Base-by-base conservation (phyloP, 2,329 filamentous ascomycete species). In the Emydomyces testavorans region DNA sequence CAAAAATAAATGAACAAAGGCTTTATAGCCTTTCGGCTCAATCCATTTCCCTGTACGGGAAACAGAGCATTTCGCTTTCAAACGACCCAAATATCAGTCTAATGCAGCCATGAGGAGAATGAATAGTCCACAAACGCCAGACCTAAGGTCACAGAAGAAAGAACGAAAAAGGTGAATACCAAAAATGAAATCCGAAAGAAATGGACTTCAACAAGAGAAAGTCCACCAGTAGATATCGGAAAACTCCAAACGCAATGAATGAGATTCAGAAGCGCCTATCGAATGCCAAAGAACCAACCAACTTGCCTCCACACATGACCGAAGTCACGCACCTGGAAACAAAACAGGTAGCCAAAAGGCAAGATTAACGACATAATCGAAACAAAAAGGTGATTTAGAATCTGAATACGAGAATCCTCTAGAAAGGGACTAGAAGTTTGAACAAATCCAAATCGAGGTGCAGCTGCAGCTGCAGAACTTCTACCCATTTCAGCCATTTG, bases 51-150 rank as follows among this genome's bases (percentile, higher is more conserved):
- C 31, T 35, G 29, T 45, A 44, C 26, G 6, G 21, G n/a, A 15
- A 34, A 34, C 7, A 34, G 13, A 41, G 38, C 23, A 2, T 28
- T 37, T 18, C 23, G 2, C 42, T 45, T 37, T 26, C 10, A 23
- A 45, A 18, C 21, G 21, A 38, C 11, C 16, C 11, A 40, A 28
- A 39, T 34, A 34, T 47, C 37, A 40, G 45, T 47, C 45, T 47
- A 47, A 32, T 34, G 28, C 45, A 18, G 36, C 7, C 32, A 34
- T 43, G 40, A 20, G 7, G 28, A 23, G 16, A 28, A 29, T 32
- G 15, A 32, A 18, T 1, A 39, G 24, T 21, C 34, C 37, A 31
- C 6, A 43, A 46, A 46, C 34, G 36, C 35, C 45, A 40, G 28
- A 10, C 8, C 8, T 38, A 35, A 37, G 24, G 6, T 13, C 23